Evolutionary conservation across 192 early-diverging fungal species (phyloP).

Genomic region (Podila epigama): DNA sequence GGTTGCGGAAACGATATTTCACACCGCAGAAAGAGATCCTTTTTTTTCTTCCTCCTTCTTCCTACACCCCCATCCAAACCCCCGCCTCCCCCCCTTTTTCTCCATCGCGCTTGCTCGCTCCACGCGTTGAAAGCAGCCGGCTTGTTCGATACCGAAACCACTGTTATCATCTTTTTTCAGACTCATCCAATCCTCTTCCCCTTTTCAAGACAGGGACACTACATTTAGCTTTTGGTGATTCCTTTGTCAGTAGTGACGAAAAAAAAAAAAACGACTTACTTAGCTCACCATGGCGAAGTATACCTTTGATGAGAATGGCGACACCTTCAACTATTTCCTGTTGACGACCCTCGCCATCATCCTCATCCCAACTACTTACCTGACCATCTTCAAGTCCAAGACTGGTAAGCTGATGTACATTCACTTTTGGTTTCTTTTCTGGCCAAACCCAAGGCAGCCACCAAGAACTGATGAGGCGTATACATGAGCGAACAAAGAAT

Average conservation of each 20-base stretch:
- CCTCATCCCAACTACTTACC: conserved; percentile 79
- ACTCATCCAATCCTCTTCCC: too few species aligned
- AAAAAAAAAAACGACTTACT: background rate
- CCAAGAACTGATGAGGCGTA: too few species aligned
- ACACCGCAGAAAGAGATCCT: too few species aligned
- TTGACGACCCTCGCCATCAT: conserved; percentile 83
- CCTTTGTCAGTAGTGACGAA: background rate
- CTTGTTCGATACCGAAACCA: too few species aligned
- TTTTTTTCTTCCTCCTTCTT: background rate
- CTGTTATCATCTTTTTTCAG: too few species aligned
- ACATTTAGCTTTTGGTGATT: background rate
- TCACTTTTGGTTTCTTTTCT: background rate
- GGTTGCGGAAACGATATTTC: too few species aligned
- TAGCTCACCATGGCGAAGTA: conserved; percentile 64
- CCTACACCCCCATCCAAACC: background rate
- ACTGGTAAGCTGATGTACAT: conserved; percentile 26
- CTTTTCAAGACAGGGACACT: too few species aligned
- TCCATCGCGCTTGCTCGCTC: too few species aligned
- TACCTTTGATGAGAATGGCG: conserved; percentile 93
- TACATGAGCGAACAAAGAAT: background rate
- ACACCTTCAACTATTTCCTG: conserved; percentile 95
- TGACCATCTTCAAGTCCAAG: conserved; percentile 49
- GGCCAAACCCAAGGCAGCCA: too few species aligned
- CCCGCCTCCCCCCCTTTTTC: background rate
- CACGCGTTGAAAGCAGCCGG: too few species aligned